These are phyloP conservation scores for Nepenthes gracilis DNA, from an alignment of 148 eudicot species.

Conservation along the genomic window DNA sequence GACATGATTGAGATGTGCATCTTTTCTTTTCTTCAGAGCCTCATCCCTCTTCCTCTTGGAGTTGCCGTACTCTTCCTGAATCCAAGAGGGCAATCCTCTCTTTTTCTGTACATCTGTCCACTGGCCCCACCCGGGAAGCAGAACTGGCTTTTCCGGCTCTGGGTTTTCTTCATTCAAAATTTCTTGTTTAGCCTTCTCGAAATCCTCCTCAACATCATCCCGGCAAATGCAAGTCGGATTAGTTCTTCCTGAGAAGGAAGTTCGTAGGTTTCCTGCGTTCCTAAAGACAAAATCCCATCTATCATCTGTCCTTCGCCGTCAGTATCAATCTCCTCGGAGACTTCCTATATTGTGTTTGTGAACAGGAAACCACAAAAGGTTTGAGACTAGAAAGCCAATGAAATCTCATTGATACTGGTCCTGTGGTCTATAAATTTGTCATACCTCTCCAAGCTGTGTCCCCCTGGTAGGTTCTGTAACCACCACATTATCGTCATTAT, in stretches of 20 bases:
- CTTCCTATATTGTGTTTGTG: slow-evolving; percentile 24
- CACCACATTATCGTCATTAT: slow-evolving; percentile 17
- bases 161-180: slow-evolving; percentile 78
- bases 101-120: slow-evolving; percentile 79
- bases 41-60: slow-evolving; percentile 75
- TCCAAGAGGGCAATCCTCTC: slow-evolving; percentile 83
- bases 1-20: slow-evolving; percentile 69
- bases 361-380: slow-evolving; percentile 5
- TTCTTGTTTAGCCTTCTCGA: slow-evolving; percentile 61
- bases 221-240: slow-evolving; percentile 81
- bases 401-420: not conserved
- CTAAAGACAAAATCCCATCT: slow-evolving; percentile 77
- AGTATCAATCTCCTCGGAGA: slow-evolving; percentile 48
- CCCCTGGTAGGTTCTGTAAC: slow-evolving; percentile 15
- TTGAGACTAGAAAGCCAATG: not conserved
- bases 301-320: slow-evolving; percentile 76
- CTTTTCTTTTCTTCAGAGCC: slow-evolving; percentile 73
- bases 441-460: slow-evolving; percentile 39
- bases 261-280: slow-evolving; percentile 48
- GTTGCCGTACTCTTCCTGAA: slow-evolving; percentile 55
- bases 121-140: slow-evolving; percentile 97
- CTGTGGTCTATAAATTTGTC: not conserved
- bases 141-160: slow-evolving; percentile 76
- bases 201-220: slow-evolving; percentile 90
- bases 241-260: slow-evolving; percentile 87